A percentile compares a stretch with the other conserved stretches of the same genome.
Evolutionary conservation across 2,329 filamentous ascomycete genomes (phyloP).

Genomic region (Bipolaris sorokiniana): DNA sequence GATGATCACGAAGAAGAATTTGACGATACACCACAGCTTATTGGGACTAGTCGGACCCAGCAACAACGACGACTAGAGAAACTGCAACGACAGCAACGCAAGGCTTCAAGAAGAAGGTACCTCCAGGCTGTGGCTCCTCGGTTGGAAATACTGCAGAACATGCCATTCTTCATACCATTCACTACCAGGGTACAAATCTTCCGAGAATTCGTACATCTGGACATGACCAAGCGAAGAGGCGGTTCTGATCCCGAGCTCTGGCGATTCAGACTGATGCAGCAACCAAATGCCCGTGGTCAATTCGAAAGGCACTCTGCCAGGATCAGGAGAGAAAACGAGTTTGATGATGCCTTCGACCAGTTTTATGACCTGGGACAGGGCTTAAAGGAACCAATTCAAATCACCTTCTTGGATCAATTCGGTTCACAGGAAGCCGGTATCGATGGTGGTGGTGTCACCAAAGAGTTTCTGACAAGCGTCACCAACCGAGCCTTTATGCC

Average conservation of each 20-base stretch:
- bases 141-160: conserved; percentile 88
- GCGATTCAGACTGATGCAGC: conserved; percentile 63
- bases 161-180: conserved; percentile 97
- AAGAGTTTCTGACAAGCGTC: conserved; percentile 91
- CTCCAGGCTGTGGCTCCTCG: conserved; percentile 82
- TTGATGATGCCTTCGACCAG: conserved; percentile 82
- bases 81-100: conserved; percentile 68
- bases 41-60: conserved; percentile 66
- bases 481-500: conserved; percentile 82
- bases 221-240: conserved; percentile 76
- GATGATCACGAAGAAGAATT: conserved; percentile 51
- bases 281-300: conserved; percentile 43
- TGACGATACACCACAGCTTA: conserved; percentile 45
- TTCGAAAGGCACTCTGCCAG: conserved; percentile 69
- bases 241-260: conserved; percentile 75
- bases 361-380: conserved; percentile 83
- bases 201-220: conserved; percentile 84
- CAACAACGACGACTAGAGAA: conserved; percentile 68
- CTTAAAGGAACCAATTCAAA: conserved; percentile 93
- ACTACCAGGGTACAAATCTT: conserved; percentile 91
- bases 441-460: conserved; percentile 95
- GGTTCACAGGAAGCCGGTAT: conserved; percentile 88
- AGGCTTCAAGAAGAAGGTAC: conserved; percentile 71
- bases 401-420: conserved; percentile 93
- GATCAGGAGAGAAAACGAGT: conserved; percentile 78